phyloP scores from a whole-genome alignment of 805 yeast species.

The Suhomyces prunicola region DNA sequence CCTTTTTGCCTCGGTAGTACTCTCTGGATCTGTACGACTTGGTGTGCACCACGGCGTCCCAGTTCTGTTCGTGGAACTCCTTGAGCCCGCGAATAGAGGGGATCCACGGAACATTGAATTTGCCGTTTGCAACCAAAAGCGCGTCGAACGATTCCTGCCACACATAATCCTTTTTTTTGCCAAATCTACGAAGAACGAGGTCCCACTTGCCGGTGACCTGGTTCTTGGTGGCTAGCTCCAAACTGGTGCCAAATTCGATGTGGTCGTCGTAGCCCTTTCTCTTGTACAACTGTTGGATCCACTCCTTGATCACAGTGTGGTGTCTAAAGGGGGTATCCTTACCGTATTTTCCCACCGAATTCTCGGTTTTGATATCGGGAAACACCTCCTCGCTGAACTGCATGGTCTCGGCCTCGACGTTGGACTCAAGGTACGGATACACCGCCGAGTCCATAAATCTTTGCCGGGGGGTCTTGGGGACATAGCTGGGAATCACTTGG shows the following conservation, averaged over 20 bases:
- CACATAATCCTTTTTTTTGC: constrained; percentile 13
- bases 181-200: constrained; percentile 12
- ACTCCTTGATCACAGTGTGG: constrained; percentile 13
- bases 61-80: constrained; percentile 11
- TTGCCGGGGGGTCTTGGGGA: constrained; percentile 14
- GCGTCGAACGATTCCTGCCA: constrained; percentile 18
- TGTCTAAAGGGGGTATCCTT: constrained; percentile 19
- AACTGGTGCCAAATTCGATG: constrained; percentile 20
- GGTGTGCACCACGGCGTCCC: constrained; percentile 16
- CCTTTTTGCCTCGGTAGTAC: constrained; percentile 14
- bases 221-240: constrained; percentile 24
- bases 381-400: constrained; percentile 21
- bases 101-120: constrained; percentile 20
- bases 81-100: constrained; percentile 18
- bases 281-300: constrained; percentile 19
- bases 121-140: constrained; percentile 20
- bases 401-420: constrained; percentile 21
- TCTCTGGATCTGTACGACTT: constrained; percentile 17
- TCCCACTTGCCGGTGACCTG: constrained; percentile 15
- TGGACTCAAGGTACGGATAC: constrained; percentile 21
- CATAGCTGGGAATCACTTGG: constrained; percentile 13
- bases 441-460: constrained; percentile 25
- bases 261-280: constrained; percentile 19
- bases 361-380: constrained; percentile 12
- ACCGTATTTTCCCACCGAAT: constrained; percentile 15